phyloP scores from a whole-genome alignment of 2,329 filamentous ascomycete genomes.

The Pseudogymnoascus sp. region DNA sequence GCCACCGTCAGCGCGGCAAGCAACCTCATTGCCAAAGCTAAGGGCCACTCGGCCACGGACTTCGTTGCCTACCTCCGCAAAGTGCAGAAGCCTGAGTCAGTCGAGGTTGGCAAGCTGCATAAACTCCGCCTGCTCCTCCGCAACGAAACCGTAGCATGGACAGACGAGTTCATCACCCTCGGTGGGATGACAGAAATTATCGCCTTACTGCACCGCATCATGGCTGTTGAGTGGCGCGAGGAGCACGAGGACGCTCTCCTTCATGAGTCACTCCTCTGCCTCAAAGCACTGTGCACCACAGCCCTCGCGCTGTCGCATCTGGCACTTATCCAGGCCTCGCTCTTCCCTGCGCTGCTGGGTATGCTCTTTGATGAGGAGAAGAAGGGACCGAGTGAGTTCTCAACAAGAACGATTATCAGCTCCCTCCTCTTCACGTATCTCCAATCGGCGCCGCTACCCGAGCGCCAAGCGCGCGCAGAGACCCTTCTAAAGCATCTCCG shows the following conservation, averaged over 20 bases:
- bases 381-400: slow-evolving; percentile 95
- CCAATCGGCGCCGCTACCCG: slow-evolving; percentile 53
- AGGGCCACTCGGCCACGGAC: slow-evolving; percentile 66
- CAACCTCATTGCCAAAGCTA: slow-evolving; percentile 59
- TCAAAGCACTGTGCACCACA: slow-evolving; percentile 92
- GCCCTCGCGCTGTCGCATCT: slow-evolving; percentile 78
- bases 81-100: slow-evolving; percentile 69
- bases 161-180: slow-evolving; percentile 80
- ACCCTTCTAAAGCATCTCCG: slow-evolving; percentile 73
- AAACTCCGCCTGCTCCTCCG: slow-evolving; percentile 83
- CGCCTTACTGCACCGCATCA: slow-evolving; percentile 77
- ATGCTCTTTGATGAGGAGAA: slow-evolving; percentile 98
- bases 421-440: slow-evolving; percentile 87
- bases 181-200: slow-evolving; percentile 93
- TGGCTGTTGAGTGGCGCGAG: slow-evolving; percentile 95
- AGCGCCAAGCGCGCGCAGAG: slow-evolving; percentile 61
- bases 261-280: slow-evolving; percentile 83
- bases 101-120: slow-evolving; percentile 92
- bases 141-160: slow-evolving; percentile 95
- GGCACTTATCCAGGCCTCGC: slow-evolving; percentile 65
- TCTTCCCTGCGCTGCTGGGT: slow-evolving; percentile 78
- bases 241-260: slow-evolving; percentile 92
- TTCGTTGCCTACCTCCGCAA: slow-evolving; percentile 82
- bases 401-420: slow-evolving; percentile 82
- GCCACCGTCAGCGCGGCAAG: slow-evolving; percentile 49